Evolutionary conservation across 2,329 filamentous ascomycete species (phyloP).

Genomic region (Dryadomyces quercivorus): DNA sequence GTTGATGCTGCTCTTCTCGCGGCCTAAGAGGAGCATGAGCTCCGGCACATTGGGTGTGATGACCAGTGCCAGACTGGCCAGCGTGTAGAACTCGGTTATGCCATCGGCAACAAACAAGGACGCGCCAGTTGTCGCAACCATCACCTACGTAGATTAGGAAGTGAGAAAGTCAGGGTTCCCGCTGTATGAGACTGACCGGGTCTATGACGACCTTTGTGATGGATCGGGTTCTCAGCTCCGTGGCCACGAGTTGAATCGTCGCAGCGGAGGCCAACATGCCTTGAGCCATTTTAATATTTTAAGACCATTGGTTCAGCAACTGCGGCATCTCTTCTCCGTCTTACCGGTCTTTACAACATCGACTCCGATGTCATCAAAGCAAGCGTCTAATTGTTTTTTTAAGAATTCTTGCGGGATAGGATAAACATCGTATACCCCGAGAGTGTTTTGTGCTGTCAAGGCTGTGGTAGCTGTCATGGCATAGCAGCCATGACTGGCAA

Average conservation of each 20-base stretch:
- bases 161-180: too few relatives aligned
- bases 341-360: slow-evolving; percentile 88
- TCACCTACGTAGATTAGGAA: slow-evolving; percentile 48
- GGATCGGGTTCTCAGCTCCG: slow-evolving; percentile 45
- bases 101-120: slow-evolving; percentile 54
- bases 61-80: slow-evolving; percentile 56
- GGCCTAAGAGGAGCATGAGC: slow-evolving; percentile 50
- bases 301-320: not conserved
- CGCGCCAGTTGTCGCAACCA: slow-evolving; percentile 76
- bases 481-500: slow-evolving; percentile 85
- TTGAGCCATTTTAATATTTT: slow-evolving; percentile 25
- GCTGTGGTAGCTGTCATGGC: slow-evolving; percentile 93
- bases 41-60: slow-evolving; percentile 72
- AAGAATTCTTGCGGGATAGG: slow-evolving; percentile 68
- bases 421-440: slow-evolving; percentile 72
- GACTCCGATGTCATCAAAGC: slow-evolving; percentile 69
- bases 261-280: slow-evolving; percentile 71
- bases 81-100: slow-evolving; percentile 44
- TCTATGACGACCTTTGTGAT: slow-evolving; percentile 56
- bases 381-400: slow-evolving; percentile 72
- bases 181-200: slow-evolving; percentile 56
- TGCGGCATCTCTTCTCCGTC: not conserved
- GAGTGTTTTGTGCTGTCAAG: slow-evolving; percentile 90
- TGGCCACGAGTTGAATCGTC: slow-evolving; percentile 56
- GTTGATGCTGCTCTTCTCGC: slow-evolving; percentile 28